phyloP scores from a whole-genome alignment of 768 basidiomycete genomes.

The Suillus subluteus region DNA sequence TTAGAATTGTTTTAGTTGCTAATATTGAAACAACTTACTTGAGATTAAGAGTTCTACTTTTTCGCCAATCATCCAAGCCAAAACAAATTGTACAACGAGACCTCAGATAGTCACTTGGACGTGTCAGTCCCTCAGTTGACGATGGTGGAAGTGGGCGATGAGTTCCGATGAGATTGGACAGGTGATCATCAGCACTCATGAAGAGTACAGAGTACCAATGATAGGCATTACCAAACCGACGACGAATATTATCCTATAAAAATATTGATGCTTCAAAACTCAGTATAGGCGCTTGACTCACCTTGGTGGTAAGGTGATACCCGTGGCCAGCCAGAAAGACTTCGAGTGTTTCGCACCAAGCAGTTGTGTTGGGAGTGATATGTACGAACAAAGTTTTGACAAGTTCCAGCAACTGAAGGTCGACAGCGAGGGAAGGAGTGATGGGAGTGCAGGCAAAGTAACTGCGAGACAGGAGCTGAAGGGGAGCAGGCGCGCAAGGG shows the following conservation, averaged over 20 bases:
- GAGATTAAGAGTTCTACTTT: neutral
- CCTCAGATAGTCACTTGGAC: constrained; percentile 19
- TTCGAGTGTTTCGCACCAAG: constrained; percentile 32
- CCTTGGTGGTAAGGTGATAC: constrained; percentile 16
- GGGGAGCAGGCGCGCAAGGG: constrained; percentile 16
- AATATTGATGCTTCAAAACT: constrained; percentile 1
- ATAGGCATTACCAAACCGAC: constrained; percentile 28
- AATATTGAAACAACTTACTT: neutral
- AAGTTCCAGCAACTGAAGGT: constrained; percentile 34
- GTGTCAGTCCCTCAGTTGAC: neutral
- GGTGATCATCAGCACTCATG: constrained; percentile 23
- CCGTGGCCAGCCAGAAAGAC: constrained; percentile 22
- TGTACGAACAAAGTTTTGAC: constrained; percentile 29
- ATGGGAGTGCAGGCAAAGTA: constrained; percentile 35
- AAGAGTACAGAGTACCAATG: constrained; percentile 29
- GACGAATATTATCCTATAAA: constrained; percentile 26
- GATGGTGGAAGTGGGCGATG: neutral
- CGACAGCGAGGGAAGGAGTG: constrained; percentile 34
- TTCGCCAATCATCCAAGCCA: constrained; percentile 12
- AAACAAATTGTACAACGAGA: constrained; percentile 32
- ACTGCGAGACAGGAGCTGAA: constrained; percentile 28
- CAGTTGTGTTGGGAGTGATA: constrained; percentile 32
- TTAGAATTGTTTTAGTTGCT: neutral
- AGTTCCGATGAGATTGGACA: constrained; percentile 22
- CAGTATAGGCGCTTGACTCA: neutral